phyloP scores from a whole-genome alignment of 805 yeast genomes.

The Ogataea pini region DNA sequence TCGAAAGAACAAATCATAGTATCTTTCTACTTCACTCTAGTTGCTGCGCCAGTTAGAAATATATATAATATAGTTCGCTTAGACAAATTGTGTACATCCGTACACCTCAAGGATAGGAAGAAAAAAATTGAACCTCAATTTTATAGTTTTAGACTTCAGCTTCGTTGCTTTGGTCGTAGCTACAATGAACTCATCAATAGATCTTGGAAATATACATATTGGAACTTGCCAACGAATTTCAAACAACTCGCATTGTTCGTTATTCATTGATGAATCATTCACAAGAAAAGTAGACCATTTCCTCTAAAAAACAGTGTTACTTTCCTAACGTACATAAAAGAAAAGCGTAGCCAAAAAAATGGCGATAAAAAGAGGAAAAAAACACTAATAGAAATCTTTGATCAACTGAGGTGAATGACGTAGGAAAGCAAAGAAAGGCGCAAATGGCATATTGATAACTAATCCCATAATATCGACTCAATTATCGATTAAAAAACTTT shows the following conservation, averaged over 20 bases:
- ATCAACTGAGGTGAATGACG: not conserved
- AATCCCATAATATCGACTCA: conserved; percentile 3
- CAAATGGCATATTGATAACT: conserved; percentile 1
- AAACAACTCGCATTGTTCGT: too few relatives aligned
- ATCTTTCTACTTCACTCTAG: not conserved
- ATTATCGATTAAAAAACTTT: not conserved
- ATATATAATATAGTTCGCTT: not conserved
- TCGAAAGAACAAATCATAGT: not conserved
- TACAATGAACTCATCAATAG: too few relatives aligned
- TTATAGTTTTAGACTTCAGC: too few relatives aligned
- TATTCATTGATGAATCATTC: not conserved
- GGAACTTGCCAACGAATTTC: too few relatives aligned
- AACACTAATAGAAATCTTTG: not conserved
- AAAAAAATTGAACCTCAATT: not conserved
- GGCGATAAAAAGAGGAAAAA: not conserved
- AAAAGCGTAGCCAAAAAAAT: not conserved
- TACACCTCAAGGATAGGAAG: conserved; percentile 1
- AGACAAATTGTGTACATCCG: not conserved
- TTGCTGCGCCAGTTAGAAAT: conserved; percentile 6
- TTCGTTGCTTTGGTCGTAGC: too few relatives aligned
- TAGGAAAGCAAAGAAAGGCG: conserved; percentile 6
- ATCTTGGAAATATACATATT: too few relatives aligned
- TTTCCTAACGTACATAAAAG: not conserved
- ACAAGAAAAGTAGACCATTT: not conserved
- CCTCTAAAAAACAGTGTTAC: not conserved